Base-by-base conservation (phyloP, 441 rosid genomes). In the Manihot esculenta region DNA sequence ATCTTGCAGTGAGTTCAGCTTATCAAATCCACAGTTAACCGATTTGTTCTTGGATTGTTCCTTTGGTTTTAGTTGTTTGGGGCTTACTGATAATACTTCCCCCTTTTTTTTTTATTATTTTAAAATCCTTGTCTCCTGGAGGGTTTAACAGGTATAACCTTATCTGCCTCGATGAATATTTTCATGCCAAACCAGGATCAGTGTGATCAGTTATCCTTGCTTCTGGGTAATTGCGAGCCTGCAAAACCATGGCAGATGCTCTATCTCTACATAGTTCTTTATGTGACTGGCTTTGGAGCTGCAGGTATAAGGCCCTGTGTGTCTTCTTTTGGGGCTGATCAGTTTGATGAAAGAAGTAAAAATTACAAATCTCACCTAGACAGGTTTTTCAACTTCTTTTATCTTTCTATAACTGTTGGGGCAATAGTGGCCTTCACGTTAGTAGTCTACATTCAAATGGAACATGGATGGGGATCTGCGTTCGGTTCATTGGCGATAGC, bases 261-360 rank as follows among this genome's bases (percentile, higher is more conserved):
- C 62, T 94, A 85, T 62, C 97, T 94, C 50, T 81, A 89, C 53
- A 74, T 83, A 0, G 88, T 90, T 70, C 97, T 94, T 59, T 94
- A 94, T 65, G 75, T 87, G 73, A 90, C 97, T 7, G 97, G 88
- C 54, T 87, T 94, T 3, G 97, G 99, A 48, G 97, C 99, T 12
- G 96, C 99, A 0, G 99, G 97, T 6, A 94, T 94, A 76, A 84
- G 97, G 65, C 97, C 99, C 14, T 94, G 97, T 63, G 97, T 94
- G 61, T 94, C 99, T 30, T 92, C 99, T 10, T 94, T 92, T 47
- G 99, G 99, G 64, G 99, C 97, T 7, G 99, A 94, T 81, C 99
- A 94, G 85, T 94, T 94, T 68, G 97, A 94, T 64, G 99, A 94
- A 83, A 88, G 78, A 64, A 88, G 89, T 72, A 71, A 68, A 74